Percentiles rank a stretch among this genome's conserved stretches.
phyloP scores from a whole-genome alignment of 768 basidiomycete genomes.

The Rhodotorula toruloides region DNA sequence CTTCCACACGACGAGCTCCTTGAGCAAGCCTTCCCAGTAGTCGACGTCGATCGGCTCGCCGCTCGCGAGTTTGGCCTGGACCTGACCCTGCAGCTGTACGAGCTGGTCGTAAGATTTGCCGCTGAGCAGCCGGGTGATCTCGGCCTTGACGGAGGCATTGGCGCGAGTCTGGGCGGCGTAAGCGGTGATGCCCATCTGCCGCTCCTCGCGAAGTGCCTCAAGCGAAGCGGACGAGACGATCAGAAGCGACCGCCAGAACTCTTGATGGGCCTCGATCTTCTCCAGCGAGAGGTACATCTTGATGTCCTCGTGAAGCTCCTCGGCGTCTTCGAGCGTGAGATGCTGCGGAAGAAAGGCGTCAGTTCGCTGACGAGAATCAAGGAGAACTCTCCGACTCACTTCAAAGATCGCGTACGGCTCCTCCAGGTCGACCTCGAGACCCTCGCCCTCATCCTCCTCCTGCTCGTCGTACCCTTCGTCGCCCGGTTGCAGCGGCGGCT shows the following conservation, averaged over 20 bases:
- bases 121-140: conserved; percentile 71
- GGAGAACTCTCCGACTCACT: conserved; percentile 52
- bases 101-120: conserved; percentile 85
- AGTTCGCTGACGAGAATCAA: not conserved
- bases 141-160: conserved; percentile 61
- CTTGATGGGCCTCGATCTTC: conserved; percentile 73
- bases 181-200: conserved; percentile 46
- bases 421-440: conserved; percentile 94
- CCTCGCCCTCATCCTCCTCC: conserved; percentile 71
- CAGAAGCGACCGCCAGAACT: conserved; percentile 99
- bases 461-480: conserved; percentile 56
- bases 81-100: conserved; percentile 69
- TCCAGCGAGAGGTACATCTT: conserved; percentile 85
- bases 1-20: conserved; percentile 92
- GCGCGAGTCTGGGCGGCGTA: conserved; percentile 42
- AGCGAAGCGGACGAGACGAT: conserved; percentile 87
- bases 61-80: conserved; percentile 79
- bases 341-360: conserved; percentile 54
- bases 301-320: conserved; percentile 91
- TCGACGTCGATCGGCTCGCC: conserved; percentile 94
- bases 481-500: conserved; percentile 47
- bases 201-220: conserved; percentile 62
- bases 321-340: conserved; percentile 75
- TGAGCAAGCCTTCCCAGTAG: conserved; percentile 91
- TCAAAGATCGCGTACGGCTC: conserved; percentile 98